phyloP scores from a whole-genome alignment of 768 basidiomycete genomes.

The Rhodocollybia butyracea region DNA sequence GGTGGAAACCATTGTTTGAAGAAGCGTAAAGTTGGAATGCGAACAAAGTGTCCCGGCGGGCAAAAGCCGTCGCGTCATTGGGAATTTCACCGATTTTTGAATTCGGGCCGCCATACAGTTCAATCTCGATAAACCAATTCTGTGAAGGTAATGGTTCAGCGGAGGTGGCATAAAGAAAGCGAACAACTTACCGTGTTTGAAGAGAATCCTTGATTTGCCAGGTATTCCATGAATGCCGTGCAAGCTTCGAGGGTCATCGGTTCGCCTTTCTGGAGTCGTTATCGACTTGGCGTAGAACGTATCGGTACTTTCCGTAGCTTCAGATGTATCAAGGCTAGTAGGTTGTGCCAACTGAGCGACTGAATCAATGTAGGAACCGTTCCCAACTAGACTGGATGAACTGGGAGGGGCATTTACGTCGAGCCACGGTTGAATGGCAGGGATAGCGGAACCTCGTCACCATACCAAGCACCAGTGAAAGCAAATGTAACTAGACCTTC shows the following conservation, averaged over 20 bases:
- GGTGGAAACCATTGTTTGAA: conserved; percentile 19
- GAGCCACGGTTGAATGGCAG: conserved; percentile 32
- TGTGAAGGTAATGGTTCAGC: background rate
- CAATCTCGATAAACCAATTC: conserved; percentile 26
- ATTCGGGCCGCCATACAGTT: conserved; percentile 26
- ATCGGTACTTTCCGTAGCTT: conserved; percentile 26
- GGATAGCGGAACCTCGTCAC: conserved; percentile 23
- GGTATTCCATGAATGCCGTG: conserved; percentile 33
- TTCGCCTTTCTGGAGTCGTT: conserved; percentile 33
- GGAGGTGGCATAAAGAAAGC: conserved; percentile 7
- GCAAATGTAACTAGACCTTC: conserved; percentile 27
- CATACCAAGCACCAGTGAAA: conserved; percentile 36
- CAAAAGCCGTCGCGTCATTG: conserved; percentile 27
- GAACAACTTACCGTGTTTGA: conserved; percentile 28
- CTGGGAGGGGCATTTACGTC: conserved; percentile 21
- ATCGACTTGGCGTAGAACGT: conserved; percentile 43
- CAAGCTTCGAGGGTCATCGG: conserved; percentile 31
- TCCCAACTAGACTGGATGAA: conserved; percentile 18
- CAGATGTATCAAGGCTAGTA: conserved; percentile 25
- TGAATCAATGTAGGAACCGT: conserved; percentile 32
- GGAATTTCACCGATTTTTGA: conserved; percentile 29
- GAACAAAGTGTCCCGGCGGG: conserved; percentile 28
- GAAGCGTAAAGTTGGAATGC: conserved; percentile 35
- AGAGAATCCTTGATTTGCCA: conserved; percentile 35
- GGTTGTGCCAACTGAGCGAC: conserved; percentile 23